Evolutionary conservation across 2,329 filamentous ascomycete genomes (phyloP).

Genomic region (Pestalotiopsis sp.): DNA sequence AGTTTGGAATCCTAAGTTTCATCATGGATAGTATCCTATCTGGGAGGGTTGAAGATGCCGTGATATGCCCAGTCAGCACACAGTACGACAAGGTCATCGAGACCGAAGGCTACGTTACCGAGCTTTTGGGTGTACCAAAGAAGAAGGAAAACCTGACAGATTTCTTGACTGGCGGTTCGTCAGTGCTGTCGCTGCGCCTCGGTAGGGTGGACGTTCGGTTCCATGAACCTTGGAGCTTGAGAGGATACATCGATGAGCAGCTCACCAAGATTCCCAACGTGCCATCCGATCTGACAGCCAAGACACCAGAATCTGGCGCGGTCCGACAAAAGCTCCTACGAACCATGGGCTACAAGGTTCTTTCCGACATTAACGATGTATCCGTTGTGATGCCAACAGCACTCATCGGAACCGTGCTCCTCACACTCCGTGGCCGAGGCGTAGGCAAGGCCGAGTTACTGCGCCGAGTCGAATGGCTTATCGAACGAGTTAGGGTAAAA

Average conservation of each 20-base stretch:
- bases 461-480: slow-evolving; percentile 88
- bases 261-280: slow-evolving; percentile 58
- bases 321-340: slow-evolving; percentile 75
- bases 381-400: slow-evolving; percentile 99
- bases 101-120: slow-evolving; percentile 93
- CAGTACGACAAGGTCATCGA: slow-evolving; percentile 99
- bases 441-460: slow-evolving; percentile 87
- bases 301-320: slow-evolving; percentile 50
- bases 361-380: slow-evolving; percentile 92
- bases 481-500: slow-evolving; percentile 77
- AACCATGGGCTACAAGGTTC: slow-evolving; percentile 87
- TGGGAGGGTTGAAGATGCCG: slow-evolving; percentile 84
- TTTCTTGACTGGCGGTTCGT: slow-evolving; percentile 83
- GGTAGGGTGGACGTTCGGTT: slow-evolving; percentile 95
- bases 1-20: slow-evolving; percentile 93
- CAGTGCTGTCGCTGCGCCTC: slow-evolving; percentile 83
- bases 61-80: slow-evolving; percentile 93
- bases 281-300: slow-evolving; percentile 49
- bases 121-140: slow-evolving; percentile 91
- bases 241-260: slow-evolving; percentile 80
- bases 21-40: slow-evolving; percentile 88
- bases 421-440: slow-evolving; percentile 88
- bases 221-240: slow-evolving; percentile 92
- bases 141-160: slow-evolving; percentile 91
- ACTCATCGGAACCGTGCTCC: slow-evolving; percentile 87